Evolutionary conservation across 441 rosid genomes (phyloP).

Genomic region (Gossypium gossypioides): DNA sequence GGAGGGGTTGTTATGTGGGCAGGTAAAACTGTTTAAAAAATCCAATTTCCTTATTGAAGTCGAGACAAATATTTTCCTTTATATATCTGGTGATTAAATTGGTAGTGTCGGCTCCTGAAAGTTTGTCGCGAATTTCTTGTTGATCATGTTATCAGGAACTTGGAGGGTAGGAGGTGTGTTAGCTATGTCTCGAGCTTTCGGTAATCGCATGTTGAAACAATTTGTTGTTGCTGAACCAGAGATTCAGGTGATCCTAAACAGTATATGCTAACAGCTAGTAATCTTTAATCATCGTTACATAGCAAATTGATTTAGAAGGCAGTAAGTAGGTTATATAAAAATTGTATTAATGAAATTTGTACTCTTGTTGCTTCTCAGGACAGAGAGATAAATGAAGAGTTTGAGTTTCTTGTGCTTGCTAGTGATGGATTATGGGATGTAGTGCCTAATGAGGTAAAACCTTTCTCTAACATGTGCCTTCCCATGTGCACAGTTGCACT

Average conservation of each 20-base stretch:
- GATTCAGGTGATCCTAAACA: conserved; percentile 57
- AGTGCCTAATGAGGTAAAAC: conserved; percentile 72
- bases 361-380: conserved; percentile 40
- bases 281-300: background rate
- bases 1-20: conserved; percentile 98
- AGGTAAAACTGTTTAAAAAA: conserved; percentile 37
- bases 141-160: conserved; percentile 50
- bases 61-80: background rate
- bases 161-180: conserved; percentile 98
- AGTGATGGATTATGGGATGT: conserved; percentile 99
- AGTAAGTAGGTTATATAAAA: background rate
- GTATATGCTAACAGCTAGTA: background rate
- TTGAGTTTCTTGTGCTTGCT: conserved; percentile 79
- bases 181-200: conserved; percentile 98
- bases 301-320: too few relatives aligned
- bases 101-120: background rate
- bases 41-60: background rate
- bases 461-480: background rate
- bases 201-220: conserved; percentile 96
- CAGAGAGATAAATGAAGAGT: conserved; percentile 55
- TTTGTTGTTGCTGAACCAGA: conserved; percentile 96
- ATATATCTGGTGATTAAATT: background rate
- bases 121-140: background rate
- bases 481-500: background rate
- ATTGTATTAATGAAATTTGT: conserved; percentile 12